A percentile compares a stretch with the other conserved stretches of the same genome.
Conservation (phyloP, 139 green algal genomes). For the Monoraphidium neglectum region DNA sequence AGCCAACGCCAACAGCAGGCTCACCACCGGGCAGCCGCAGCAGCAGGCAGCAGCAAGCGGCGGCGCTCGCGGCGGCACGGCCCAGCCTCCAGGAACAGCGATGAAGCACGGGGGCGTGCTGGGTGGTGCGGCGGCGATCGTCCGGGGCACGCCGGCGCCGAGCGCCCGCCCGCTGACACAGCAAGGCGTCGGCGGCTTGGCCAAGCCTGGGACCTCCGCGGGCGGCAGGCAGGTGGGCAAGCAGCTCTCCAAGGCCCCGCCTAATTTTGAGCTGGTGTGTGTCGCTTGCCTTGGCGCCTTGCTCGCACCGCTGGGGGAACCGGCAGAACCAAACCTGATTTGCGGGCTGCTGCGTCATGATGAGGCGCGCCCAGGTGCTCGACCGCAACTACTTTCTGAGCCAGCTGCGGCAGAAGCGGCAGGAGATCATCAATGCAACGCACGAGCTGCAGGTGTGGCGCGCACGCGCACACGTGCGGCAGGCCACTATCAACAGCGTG, state of each 20-base stretch:
- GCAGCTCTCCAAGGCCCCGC: no score
- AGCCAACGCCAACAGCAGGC: background rate
- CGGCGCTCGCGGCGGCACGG: background rate
- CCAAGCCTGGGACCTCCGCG: conserved; percentile 22
- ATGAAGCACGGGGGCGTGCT: conserved; percentile 1
- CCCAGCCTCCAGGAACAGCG: conserved; percentile 16
- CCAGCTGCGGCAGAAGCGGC: conserved; percentile 65
- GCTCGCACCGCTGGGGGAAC: no score
- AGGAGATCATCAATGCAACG: conserved; percentile 65
- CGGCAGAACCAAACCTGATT: no score
- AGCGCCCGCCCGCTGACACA: conserved; percentile 46
- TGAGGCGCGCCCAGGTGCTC: no score
- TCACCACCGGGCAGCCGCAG: background rate
- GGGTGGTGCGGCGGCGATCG: conserved; percentile 1
- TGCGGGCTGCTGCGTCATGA: no score
- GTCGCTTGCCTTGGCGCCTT: no score
- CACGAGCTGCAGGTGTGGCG: conserved; percentile 51
- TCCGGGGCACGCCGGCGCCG: conserved; percentile 8
- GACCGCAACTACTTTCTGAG: conserved; percentile 75
- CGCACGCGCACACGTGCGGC: background rate
- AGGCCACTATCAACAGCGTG: background rate
- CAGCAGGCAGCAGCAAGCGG: background rate
- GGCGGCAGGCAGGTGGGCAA: conserved; percentile 53
- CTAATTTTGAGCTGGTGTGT: no score
- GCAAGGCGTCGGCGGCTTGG: conserved; percentile 47